Conservation (phyloP, 495 filamentous ascomycete species). For the Tuber calosporum region DNA sequence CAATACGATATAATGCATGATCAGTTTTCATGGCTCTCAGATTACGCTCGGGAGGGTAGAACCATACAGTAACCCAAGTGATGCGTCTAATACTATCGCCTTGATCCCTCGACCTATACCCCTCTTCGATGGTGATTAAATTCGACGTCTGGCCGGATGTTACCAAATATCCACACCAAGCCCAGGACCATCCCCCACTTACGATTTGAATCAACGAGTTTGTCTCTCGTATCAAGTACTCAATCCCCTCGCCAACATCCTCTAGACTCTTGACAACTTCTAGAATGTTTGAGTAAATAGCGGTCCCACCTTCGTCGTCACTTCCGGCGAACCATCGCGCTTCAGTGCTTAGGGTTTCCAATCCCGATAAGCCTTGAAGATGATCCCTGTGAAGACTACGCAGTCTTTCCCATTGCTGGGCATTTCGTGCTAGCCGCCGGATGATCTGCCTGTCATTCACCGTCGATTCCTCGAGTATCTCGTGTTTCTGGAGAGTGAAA, state of each 20-base stretch:
- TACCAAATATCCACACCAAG: neutral
- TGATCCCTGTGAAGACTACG: neutral
- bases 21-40: neutral
- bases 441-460: neutral
- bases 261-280: neutral
- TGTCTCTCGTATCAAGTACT: neutral
- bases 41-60: no score
- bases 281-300: neutral
- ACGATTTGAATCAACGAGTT: neutral
- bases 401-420: neutral
- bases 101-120: constrained; percentile 29
- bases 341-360: neutral
- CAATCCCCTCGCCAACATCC: neutral
- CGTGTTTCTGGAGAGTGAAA: neutral
- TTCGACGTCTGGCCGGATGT: constrained; percentile 16
- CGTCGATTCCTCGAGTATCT: constrained; percentile 2
- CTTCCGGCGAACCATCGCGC: neutral
- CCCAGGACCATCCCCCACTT: neutral
- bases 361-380: neutral
- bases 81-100: constrained; percentile 34
- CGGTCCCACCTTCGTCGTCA: neutral
- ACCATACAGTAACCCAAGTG: constrained; percentile 36
- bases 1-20: neutral
- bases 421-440: neutral
- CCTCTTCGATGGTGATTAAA: constrained; percentile 38